Evolutionary conservation across 306 rosid species (phyloP), one percentile per base, ranked within the genome.

Genomic region (Nissolia schottii): DNA sequence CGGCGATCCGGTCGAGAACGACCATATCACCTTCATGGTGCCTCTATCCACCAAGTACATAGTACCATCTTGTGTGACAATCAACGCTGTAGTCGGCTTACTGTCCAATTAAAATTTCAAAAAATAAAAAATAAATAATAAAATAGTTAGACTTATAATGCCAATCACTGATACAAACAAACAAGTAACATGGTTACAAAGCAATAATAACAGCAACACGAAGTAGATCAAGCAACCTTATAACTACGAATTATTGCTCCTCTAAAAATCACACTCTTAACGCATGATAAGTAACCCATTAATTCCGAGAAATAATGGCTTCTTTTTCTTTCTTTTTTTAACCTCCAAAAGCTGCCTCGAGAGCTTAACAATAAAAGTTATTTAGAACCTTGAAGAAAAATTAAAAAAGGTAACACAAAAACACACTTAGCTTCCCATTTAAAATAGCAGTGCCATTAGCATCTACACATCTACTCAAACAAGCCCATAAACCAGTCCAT

Each of bases 1-100:
- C 2, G 93, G 87, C 2, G 80, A 71, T 34, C 97, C 98, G 0
- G 96, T 85, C 13, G 76, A 43, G 66, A 93, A 81, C 4, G 93
- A 81, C 96, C 96, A 93, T 70, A 88, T 81, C 14, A 81, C 83
- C 41, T 75, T 81, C 74, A 45, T 56, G 20, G 88, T 74, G 27
- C 74, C 82, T 40, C 18, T 81, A 9, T 89, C 90, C 82, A 85
- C 80, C 80, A 90, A 79, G 71, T 75, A 78, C 65, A 93, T 75
- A 31, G 77, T 83, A 77, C 98, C 98, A 70, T 90, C 90, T 16
- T 75, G 67, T 15, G 79, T 66, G 63, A 87, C 92, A 73, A 82
- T 34, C 29, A 93, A 83, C 2, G 82, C 81, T 1, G 97, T 86
- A 15, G 68, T 58, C 11, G 46, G 80, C 37, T 76, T 67, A 40